Percentiles rank a stretch among this genome's conserved stretches.
Conservation (phyloP, 306 rosid genomes). For the Glycyrrhiza uralensis region DNA sequence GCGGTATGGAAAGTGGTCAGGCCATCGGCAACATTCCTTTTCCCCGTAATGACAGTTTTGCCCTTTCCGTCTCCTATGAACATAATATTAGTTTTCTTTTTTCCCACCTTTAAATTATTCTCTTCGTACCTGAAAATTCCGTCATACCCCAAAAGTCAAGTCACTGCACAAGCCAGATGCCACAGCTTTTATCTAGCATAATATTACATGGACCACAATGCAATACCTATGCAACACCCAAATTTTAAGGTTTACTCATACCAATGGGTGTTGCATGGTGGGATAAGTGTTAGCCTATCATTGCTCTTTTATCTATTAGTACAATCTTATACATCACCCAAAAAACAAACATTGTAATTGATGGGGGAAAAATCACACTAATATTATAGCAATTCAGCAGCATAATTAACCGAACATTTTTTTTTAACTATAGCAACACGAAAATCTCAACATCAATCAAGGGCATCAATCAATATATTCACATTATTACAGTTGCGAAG, state of each 20-base stretch:
- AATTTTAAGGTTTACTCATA: too few relatives aligned
- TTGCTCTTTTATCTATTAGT: neutral
- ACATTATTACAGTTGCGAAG: neutral
- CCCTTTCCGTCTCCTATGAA: conserved; percentile 88
- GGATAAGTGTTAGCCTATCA: too few relatives aligned
- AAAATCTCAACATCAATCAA: neutral
- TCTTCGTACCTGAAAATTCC: conserved; percentile 80
- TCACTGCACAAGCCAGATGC: too few relatives aligned
- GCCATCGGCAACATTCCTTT: conserved; percentile 35
- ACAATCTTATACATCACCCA: too few relatives aligned
- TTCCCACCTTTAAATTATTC: conserved; percentile 76
- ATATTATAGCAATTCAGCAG: too few relatives aligned
- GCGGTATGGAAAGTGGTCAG: conserved; percentile 92
- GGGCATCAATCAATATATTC: too few relatives aligned
- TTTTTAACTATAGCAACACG: neutral
- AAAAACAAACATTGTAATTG: too few relatives aligned
- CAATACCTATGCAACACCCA: too few relatives aligned
- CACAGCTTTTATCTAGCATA: neutral
- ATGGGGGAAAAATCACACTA: too few relatives aligned
- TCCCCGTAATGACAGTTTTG: conserved; percentile 64
- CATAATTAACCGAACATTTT: too few relatives aligned
- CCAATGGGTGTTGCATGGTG: too few relatives aligned
- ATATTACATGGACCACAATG: too few relatives aligned
- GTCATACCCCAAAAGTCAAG: neutral
- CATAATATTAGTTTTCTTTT: conserved; percentile 81